phyloP scores from a whole-genome alignment of 768 basidiomycete genomes.

The Lactarius deliciosus region DNA sequence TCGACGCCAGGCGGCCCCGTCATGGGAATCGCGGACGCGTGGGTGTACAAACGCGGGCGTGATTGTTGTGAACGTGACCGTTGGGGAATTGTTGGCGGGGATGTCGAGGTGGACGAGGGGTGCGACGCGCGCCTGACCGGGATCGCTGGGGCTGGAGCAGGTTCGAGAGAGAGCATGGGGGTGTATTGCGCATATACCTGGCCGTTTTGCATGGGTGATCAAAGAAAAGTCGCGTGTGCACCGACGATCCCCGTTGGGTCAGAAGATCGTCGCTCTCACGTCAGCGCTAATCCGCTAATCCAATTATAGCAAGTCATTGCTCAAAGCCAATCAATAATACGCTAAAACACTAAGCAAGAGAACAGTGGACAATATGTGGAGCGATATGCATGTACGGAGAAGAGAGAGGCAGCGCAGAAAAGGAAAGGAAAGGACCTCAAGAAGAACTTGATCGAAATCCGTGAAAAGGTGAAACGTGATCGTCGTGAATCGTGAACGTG shows the following conservation, averaged over 20 bases:
- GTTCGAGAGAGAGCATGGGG: no score
- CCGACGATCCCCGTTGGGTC: neutral
- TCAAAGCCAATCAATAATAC: neutral
- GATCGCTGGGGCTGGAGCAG: no score
- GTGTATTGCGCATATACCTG: no score
- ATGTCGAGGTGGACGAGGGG: neutral
- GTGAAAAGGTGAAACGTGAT: conserved; percentile 3
- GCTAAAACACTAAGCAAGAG: neutral
- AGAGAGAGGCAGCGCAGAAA: neutral
- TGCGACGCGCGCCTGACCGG: neutral
- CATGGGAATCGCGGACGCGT: neutral
- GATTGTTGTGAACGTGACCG: conserved; percentile 2
- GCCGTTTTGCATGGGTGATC: neutral
- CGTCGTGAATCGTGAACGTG: conserved; percentile 8
- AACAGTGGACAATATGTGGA: neutral
- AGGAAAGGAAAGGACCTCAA: neutral
- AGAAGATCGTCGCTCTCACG: neutral
- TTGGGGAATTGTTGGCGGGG: conserved; percentile 6
- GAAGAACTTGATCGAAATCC: neutral
- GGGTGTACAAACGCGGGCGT: neutral
- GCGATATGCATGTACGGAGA: conserved; percentile 3
- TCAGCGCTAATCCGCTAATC: neutral
- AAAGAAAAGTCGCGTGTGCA: neutral
- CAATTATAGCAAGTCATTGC: neutral
- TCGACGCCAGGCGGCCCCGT: neutral